Percentiles rank a stretch among this genome's conserved stretches.
These are phyloP conservation scores for Beauveria bassiana DNA, from an alignment of 2,329 filamentous ascomycete genomes.

Conservation along the genomic window DNA sequence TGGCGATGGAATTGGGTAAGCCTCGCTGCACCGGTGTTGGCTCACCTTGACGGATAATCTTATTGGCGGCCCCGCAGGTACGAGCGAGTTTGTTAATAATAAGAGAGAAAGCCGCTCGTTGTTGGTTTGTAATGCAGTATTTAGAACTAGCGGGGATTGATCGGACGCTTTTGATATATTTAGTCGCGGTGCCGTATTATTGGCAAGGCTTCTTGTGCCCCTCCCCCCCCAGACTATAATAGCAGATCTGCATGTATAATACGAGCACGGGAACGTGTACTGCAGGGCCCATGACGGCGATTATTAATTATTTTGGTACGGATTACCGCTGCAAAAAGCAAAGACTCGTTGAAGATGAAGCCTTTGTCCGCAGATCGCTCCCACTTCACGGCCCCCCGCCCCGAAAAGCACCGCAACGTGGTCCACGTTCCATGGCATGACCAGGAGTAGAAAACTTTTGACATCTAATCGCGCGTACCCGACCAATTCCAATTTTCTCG, in stretches of 20 bases:
- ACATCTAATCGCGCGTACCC: no score
- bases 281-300: not conserved
- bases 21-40: no score
- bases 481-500: no score
- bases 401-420: no score
- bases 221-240: not conserved
- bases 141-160: not conserved
- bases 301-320: not conserved
- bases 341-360: no score
- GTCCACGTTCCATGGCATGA: no score
- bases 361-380: no score
- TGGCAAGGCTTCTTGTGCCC: no score
- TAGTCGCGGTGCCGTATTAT: not conserved
- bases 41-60: conserved; percentile 2
- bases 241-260: not conserved
- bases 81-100: not conserved
- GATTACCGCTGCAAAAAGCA: not conserved
- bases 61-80: not conserved
- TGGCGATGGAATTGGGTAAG: not conserved
- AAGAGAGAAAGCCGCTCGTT: not conserved
- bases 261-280: not conserved
- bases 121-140: not conserved
- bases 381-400: no score
- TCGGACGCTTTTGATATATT: not conserved
- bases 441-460: no score